Evolutionary conservation across 2,329 filamentous ascomycete genomes (phyloP), one percentile per base, ranked within the genome.

Genomic region (Aspergillus sp.): DNA sequence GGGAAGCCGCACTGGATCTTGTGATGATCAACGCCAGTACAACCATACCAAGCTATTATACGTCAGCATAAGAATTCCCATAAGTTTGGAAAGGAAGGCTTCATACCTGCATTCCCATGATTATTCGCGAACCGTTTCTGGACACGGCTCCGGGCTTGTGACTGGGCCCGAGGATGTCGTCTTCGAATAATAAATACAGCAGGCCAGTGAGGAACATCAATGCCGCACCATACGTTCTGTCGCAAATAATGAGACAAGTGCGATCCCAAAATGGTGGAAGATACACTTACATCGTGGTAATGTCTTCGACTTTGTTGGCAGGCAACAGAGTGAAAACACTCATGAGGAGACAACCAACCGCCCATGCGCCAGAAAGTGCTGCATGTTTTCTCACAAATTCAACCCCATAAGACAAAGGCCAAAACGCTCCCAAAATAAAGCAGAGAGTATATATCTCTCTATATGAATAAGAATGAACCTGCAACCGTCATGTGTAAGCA

Each of bases 391-490:
- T 81, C 8, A 97, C 63, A 67, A 99, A 98, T 0, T 80, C 80
- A 24, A 82, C 67, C 0, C 95, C 93, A 64, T 95, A 89, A 0
- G 86, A 79, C 0, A 83, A 64, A 0, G 95, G 95, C 90, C 93
- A 99, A 43, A 89, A 80, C 1, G 87, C 84, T 3, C 85, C 92
- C 3, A 93, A 64, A 24, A 93, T 67, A 68, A 93, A 99, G 55
- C 93, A 85, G 1, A 85, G 78, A 0, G 93, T 96, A 65, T 96
- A 88, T 22, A 98, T 86, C 69, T 96, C 89, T 41, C 95, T 88
- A 66, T 93, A 84, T 56, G 96, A 96, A 72, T 99, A 99, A 50
- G 91, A 93, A 76, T 96, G 81, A 20, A 95, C 92, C 90, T 95
- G 55, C 7, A 48, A 20, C 34, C n/a, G 52, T 45, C 22, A 3